Conservation (phyloP, 192 early-diverging fungal genomes). For the Backusella circina region DNA sequence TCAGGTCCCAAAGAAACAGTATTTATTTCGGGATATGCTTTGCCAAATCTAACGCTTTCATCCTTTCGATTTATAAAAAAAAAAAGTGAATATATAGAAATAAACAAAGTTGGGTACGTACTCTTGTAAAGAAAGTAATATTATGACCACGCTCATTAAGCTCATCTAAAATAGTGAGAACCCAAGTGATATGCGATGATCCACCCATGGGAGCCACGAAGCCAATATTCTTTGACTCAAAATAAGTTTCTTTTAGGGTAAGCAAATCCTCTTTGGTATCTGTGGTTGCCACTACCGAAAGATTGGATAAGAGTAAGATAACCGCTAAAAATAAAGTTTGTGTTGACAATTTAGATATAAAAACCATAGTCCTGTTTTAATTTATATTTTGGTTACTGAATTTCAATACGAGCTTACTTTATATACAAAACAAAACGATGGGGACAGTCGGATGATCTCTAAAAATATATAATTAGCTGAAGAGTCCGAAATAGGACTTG, state of each 20-base stretch:
- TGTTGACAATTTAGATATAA: not conserved
- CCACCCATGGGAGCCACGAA: not conserved
- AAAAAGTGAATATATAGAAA: not conserved
- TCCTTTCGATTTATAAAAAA: not conserved
- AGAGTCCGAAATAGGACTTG: too few species aligned
- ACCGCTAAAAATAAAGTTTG: not conserved
- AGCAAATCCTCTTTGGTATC: not conserved
- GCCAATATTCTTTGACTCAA: not conserved
- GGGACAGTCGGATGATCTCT: not conserved
- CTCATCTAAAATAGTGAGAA: not conserved
- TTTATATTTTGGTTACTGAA: not conserved
- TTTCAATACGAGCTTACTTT: not conserved
- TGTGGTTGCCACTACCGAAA: not conserved
- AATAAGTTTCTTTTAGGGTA: not conserved
- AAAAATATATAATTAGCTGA: too few species aligned
- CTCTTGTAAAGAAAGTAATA: not conserved
- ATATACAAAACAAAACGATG: not conserved
- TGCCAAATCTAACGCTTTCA: not conserved
- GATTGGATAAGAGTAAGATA: not conserved
- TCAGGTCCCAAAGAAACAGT: not conserved
- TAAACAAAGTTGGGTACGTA: not conserved
- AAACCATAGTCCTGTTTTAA: not conserved
- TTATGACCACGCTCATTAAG: not conserved
- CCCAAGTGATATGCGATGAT: not conserved
- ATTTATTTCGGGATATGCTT: not conserved